Base-by-base conservation (phyloP, 805 yeast genomes). In the Schwanniomyces pseudopolymorphus region DNA sequence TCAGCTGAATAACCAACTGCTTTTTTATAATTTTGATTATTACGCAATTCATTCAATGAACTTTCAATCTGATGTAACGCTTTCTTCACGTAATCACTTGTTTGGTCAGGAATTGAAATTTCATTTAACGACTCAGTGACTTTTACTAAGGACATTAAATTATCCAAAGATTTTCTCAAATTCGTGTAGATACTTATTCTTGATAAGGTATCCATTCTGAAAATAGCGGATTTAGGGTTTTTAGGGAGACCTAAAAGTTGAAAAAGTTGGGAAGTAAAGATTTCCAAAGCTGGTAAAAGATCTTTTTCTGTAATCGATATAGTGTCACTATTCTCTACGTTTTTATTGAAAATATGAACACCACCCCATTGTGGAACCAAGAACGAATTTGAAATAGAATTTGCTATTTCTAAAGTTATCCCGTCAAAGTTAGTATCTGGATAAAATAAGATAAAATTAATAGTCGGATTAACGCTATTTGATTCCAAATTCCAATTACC, bases 341-440 rank as follows among this genome's bases (percentile, higher is more conserved):
- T 21, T n/a, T 19, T 36, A 57, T 84, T 74, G 61, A 69, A 59
- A 52, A 85, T 69, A 57, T 70, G 64, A 46, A 88, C 79, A 51
- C 97, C 96, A 9, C 94, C 95, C 88, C 96, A 91, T 65, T 87
- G 96, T 6, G 97, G 96, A 19, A 92, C 80, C 39, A 87, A 64
- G 58, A 85, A 90, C 45, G 84, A 81, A 61, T 78, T 84, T 40
- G 82, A 69, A 57, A 44, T 45, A 4, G 74, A 74, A 46, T 75
- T 66, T 39, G 69, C 78, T 40, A 85, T 79, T 4, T 49, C 54
- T 56, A 81, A 71, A 19, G 81, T 89, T 47, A 70, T 63, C 22
- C 66, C 69, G 21, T 71, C 67, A 33, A 64, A 57, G 49, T 67
- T 66, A 16, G 63, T 45, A 4, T 77, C 70, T 2, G 95, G 90